phyloP scores from a whole-genome alignment of 352 stramenopile genomes.

The Globisporangium abappressorium region DNA sequence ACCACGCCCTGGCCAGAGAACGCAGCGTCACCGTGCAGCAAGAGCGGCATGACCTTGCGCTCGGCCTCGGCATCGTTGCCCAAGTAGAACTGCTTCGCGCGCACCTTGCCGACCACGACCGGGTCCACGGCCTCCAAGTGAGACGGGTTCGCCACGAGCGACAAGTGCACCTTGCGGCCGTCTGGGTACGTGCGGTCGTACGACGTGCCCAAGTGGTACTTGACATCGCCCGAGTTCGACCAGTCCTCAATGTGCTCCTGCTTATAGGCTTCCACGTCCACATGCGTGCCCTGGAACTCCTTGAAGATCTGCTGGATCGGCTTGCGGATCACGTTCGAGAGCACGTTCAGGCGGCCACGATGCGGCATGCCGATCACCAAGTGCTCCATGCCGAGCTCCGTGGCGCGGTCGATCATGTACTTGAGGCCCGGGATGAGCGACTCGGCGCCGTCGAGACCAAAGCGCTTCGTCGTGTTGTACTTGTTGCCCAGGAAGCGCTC shows the following conservation, averaged over 20 bases:
- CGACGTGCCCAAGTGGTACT: constrained; percentile 98
- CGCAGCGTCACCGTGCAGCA: constrained; percentile 97
- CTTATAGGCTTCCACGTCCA: constrained; percentile 89
- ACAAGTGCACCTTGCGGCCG: constrained; percentile 93
- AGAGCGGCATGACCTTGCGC: constrained; percentile 90
- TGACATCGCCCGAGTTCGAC: constrained; percentile 95
- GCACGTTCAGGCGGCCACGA: constrained; percentile 95
- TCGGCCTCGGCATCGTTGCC: constrained; percentile 86
- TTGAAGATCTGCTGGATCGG: constrained; percentile 97
- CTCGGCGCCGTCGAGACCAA: constrained; percentile 96
- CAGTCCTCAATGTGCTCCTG: constrained; percentile 82
- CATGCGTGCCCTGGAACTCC: constrained; percentile 95
- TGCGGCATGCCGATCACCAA: constrained; percentile 99
- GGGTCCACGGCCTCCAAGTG: constrained; percentile 97
- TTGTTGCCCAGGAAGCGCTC: constrained; percentile 98
- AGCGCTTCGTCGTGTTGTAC: constrained; percentile 99
- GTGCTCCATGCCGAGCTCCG: constrained; percentile 93
- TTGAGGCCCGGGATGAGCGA: constrained; percentile 94
- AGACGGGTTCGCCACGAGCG: constrained; percentile 95
- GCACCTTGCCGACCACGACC: constrained; percentile 93
- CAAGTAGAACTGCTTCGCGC: constrained; percentile 97
- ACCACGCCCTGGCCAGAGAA: constrained; percentile 96
- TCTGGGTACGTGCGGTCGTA: constrained; percentile 96
- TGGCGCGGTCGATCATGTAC: constrained; percentile 94
- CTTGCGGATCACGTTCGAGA: constrained; percentile 98